phyloP scores from a whole-genome alignment of 441 rosid genomes.

The Aleurites moluccanus region DNA sequence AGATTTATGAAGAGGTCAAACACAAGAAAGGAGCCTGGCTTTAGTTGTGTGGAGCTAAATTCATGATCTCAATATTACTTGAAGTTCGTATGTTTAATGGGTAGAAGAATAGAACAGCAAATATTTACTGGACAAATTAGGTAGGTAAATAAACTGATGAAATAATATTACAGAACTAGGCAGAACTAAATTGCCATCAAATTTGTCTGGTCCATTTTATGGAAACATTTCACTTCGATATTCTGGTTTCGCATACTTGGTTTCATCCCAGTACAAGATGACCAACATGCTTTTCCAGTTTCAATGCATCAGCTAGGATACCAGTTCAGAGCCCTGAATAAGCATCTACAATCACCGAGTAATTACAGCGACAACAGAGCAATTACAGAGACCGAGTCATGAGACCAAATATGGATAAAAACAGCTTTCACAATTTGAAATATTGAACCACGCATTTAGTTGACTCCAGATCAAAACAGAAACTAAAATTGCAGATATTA shows the following conservation, averaged over 20 bases:
- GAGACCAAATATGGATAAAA: background rate
- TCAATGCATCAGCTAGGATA: too few species aligned
- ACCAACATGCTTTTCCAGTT: too few species aligned
- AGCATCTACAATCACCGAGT: background rate
- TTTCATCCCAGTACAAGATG: background rate
- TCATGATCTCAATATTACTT: background rate
- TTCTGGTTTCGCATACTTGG: background rate
- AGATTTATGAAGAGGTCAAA: slow-evolving; percentile 18
- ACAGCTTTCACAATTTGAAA: background rate
- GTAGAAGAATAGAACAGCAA: background rate
- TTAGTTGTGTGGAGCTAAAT: slow-evolving; percentile 18
- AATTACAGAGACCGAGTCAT: background rate
- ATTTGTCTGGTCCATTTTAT: background rate
- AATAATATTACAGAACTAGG: too few species aligned
- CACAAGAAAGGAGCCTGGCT: slow-evolving; percentile 31
- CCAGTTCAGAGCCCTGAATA: background rate
- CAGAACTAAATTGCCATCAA: too few species aligned
- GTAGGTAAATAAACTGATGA: background rate
- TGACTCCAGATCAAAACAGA: background rate
- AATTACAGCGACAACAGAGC: background rate
- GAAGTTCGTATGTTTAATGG: background rate
- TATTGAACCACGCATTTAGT: background rate
- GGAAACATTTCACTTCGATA: background rate
- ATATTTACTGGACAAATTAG: background rate
- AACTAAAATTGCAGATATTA: background rate